A percentile compares a stretch with the other conserved stretches of the same genome.
These are phyloP conservation scores for Medicago ruthenica DNA, from an alignment of 306 rosid genomes.

Conservation along the genomic window DNA sequence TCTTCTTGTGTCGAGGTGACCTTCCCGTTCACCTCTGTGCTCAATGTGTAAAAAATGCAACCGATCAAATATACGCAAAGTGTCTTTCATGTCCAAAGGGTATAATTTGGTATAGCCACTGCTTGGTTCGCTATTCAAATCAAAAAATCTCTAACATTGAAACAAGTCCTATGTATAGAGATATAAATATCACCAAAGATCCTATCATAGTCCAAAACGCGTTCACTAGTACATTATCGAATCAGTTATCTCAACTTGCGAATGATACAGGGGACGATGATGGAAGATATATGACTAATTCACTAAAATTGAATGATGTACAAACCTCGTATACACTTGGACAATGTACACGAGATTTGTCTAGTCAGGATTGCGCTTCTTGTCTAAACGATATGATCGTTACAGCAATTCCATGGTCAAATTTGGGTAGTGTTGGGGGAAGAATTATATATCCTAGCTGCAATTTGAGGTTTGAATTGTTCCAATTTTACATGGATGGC, in stretches of 20 bases:
- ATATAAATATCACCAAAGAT: neutral
- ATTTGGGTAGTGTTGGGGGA: constrained; percentile 10
- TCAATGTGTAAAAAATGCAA: constrained; percentile 2
- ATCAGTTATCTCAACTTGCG: neutral
- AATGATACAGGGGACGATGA: neutral
- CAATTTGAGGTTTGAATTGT: constrained; percentile 35
- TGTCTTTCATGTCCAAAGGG: neutral
- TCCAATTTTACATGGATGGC: constrained; percentile 1
- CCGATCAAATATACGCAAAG: neutral
- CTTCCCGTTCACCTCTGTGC: neutral
- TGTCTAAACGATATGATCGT: neutral
- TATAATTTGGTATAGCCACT: constrained; percentile 28
- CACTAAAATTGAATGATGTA: neutral
- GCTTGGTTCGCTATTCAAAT: constrained; percentile 31
- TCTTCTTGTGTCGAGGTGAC: constrained; percentile 35
- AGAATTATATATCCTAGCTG: constrained; percentile 27
- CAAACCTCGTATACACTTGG: neutral
- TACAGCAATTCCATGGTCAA: neutral
- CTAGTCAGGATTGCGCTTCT: neutral
- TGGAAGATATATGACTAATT: neutral
- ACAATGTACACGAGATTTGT: neutral
- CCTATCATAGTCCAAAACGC: neutral
- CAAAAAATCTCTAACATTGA: neutral
- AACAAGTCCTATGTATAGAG: neutral
- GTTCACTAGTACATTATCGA: neutral